Conservation (phyloP, 202 grass and related monocot genomes). For the Zizania palustris region DNA sequence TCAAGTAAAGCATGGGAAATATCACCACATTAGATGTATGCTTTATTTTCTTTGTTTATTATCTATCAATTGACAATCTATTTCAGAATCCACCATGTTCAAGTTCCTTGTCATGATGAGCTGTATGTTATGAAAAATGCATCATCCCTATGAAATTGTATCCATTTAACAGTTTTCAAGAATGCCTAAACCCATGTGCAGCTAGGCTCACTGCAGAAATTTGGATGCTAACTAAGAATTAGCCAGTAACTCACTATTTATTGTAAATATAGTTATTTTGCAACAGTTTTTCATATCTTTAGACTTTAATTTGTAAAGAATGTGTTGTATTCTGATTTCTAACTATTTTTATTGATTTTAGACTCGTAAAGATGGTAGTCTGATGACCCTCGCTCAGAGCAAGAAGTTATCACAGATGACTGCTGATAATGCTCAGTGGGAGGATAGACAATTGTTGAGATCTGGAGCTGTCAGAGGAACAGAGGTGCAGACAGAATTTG, state of each 20-base stretch:
- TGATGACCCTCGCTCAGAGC: conserved; percentile 96
- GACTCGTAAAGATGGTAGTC: conserved; percentile 83
- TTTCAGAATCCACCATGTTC: conserved; percentile 3
- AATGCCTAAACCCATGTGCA: conserved; percentile 1
- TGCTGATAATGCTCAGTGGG: conserved; percentile 99
- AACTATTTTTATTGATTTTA: conserved; percentile 47
- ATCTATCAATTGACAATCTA: background rate
- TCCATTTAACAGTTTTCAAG: conserved; percentile 10
- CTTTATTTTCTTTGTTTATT: conserved; percentile 24
- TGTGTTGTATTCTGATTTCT: conserved; percentile 25
- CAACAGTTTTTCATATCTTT: background rate
- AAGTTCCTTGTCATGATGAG: background rate
- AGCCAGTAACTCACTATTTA: background rate
- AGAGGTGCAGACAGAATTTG: conserved; percentile 96
- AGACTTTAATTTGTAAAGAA: conserved; percentile 4
- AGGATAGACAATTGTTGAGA: conserved; percentile 93
- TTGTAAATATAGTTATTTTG: conserved; percentile 8
- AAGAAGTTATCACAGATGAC: conserved; percentile 98
- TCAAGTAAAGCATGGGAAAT: conserved; percentile 9
- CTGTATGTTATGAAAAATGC: conserved; percentile 19
- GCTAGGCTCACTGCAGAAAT: background rate
- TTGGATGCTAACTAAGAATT: conserved; percentile 11
- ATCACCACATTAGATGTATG: background rate
- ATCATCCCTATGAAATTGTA: conserved; percentile 11
- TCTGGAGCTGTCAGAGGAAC: conserved; percentile 97